A percentile compares a stretch with the other conserved stretches of the same genome.
Evolutionary conservation across 2,329 filamentous ascomycete species (phyloP).

Genomic region (Trichoderma citrinoviride): DNA sequence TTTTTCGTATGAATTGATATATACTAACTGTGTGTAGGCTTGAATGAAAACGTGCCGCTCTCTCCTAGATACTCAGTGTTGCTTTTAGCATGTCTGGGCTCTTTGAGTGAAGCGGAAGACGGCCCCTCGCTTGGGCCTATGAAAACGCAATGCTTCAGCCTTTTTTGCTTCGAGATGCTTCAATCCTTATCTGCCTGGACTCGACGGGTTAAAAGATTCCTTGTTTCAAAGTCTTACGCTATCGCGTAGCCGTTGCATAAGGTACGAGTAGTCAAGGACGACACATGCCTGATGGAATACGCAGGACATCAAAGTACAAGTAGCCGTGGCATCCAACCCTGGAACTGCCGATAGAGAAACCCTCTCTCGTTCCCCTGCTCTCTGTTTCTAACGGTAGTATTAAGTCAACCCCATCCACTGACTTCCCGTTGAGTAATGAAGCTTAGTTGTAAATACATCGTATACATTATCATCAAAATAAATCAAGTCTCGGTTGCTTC

Average conservation of each 20-base stretch:
- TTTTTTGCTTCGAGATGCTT: no score
- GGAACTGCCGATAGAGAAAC: not conserved
- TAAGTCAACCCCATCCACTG: not conserved
- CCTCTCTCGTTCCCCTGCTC: not conserved
- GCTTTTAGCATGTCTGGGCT: no score
- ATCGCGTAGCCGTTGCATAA: not conserved
- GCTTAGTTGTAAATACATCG: not conserved
- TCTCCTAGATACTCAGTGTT: no score
- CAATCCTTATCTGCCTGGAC: no score
- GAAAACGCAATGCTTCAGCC: not conserved
- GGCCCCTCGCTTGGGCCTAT: not conserved
- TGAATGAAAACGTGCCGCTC: no score
- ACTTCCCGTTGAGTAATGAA: not conserved
- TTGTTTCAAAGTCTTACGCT: not conserved
- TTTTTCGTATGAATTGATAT: not conserved
- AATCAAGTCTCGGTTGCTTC: constrained; percentile 10
- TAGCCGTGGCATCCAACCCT: not conserved
- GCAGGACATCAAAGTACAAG: not conserved
- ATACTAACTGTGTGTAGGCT: no score
- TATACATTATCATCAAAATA: not conserved
- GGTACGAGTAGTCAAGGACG: not conserved
- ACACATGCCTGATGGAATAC: not conserved
- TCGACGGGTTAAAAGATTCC: not conserved
- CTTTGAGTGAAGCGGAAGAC: not conserved
- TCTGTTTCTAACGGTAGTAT: not conserved